Evolutionary conservation across 768 basidiomycete species (phyloP), one percentile per base, ranked within the genome.

Genomic region (Mycena galericulata): DNA sequence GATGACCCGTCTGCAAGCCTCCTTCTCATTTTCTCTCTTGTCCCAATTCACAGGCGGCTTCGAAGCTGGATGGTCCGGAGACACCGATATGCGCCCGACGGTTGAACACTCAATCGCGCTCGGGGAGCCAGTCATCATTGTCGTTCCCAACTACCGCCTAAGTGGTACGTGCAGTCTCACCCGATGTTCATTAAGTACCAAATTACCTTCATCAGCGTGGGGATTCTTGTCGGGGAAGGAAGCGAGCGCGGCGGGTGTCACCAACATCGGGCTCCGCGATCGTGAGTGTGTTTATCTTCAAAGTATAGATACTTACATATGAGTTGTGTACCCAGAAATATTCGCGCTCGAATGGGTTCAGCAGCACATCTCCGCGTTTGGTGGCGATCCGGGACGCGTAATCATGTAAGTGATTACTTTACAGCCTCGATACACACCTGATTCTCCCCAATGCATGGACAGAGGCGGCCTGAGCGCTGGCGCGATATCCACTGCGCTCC

Each of bases 141-240:
- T 58, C 12, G 26, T 32, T 4, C 40, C 29, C 30, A 58, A 58
- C 27, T 58, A 58, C 18, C 40, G 56, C 7, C 20, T 58, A n/a
- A 40, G 17, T n/a, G 54, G 54, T 56, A 27, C 12, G 54, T 8
- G 15, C 38, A 26, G 38, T n/a, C n/a, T n/a, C n/a, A n/a, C n/a
- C n/a, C n/a, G 36, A 34, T 54, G 3, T 6, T 30, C 12, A 27
- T 4, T 12, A 51, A 27, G 24, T 9, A 22, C 49, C 22, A 51
- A 9, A 27, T 20, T 51, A 36, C n/a, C 36, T 30, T 34, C 34
- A 3, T 40, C 36, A 62, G 61, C 61, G 29, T 62, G 51, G 27
- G 61, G 61, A n/a, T 62, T 62, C 29, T 27, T 62, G 18, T 49
- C 26, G 20, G 40, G 61, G 24, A 40, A 62, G 24, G 61, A 62